Base-by-base conservation (phyloP, 768 basidiomycete genomes). In the Mycena rosella region DNA sequence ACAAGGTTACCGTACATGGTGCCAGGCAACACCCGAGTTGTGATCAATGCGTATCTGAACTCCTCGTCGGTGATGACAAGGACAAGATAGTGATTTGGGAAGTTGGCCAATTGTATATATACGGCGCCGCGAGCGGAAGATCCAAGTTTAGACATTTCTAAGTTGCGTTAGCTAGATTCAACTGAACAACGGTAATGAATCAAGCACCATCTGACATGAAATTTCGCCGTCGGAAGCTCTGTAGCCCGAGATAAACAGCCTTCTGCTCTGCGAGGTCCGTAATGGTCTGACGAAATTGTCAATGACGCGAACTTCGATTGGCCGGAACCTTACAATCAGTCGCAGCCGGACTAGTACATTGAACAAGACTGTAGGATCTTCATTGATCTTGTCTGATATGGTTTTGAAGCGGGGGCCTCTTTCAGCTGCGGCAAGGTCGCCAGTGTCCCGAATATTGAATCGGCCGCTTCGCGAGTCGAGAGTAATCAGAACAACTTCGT, bases 191-290 rank as follows among this genome's bases (percentile, higher is more conserved):
- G 24, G 8, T 30, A n/a, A 34, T 24, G 27, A 55, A 44, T 36
- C 4, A 30, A 24, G 72, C 27, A 93, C 94, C 93, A 73, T 91
- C 87, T 38, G 77, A 82, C 2, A 83, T 75, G 67, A 96, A 88
- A 71, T 93, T 91, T 38, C 94, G 88, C 27, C 84, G 78, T 18
- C 89, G 87, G 78, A 88, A 92, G 63, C 87, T 89, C 75, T 89
- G 89, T 45, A 96, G 78, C n/a, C 96, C 96, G 13, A 96, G 86
- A 73, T 94, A 91, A 68, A 83, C 87, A n/a, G 91, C 93, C 74
- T 95, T 96, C 76, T 93, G 91, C 76, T 96, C 94, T 13, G 91
- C 87, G 18, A 91, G 84, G 61, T 95, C 93, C 47, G 87, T 84
- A 67, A 96, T 94, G 7, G 94, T 94, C 96, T 96, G 70, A n/a